Conservation (phyloP, 371 early-diverging fungal genomes). For the Apophysomyces variabilis region DNA sequence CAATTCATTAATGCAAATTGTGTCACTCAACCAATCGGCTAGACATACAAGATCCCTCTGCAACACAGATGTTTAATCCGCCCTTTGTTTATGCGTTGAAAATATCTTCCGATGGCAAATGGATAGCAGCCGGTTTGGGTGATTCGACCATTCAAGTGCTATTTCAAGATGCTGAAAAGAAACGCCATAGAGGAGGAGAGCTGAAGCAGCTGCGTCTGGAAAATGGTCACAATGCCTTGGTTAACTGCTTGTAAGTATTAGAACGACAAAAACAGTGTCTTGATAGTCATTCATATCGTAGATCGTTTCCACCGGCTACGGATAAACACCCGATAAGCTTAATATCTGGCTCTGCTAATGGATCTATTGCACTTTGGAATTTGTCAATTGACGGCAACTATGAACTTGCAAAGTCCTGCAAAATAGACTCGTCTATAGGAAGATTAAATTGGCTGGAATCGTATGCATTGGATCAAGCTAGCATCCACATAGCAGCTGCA, state of each 20-base stretch:
- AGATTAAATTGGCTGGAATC: slow-evolving; percentile 24
- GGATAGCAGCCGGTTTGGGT: slow-evolving; percentile 50
- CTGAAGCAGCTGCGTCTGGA: slow-evolving; percentile 22
- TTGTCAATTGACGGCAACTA: slow-evolving; percentile 1
- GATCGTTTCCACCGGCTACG: slow-evolving; percentile 18
- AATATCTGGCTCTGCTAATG: slow-evolving; percentile 31
- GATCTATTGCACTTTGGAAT: slow-evolving; percentile 22
- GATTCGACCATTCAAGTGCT: slow-evolving; percentile 40
- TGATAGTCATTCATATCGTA: not conserved
- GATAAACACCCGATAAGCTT: slow-evolving; percentile 17
- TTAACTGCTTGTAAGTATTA: slow-evolving; percentile 43
- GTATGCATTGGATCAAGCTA: slow-evolving; percentile 6
- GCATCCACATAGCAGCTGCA: slow-evolving; percentile 18
- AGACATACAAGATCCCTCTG: slow-evolving; percentile 36
- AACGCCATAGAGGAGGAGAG: slow-evolving; percentile 17
- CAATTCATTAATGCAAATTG: not conserved
- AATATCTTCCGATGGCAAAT: slow-evolving; percentile 32
- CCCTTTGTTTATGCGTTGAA: slow-evolving; percentile 50
- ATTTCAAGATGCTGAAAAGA: slow-evolving; percentile 18
- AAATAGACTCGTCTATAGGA: slow-evolving; percentile 18
- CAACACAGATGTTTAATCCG: slow-evolving; percentile 54
- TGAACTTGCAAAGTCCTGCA: slow-evolving; percentile 4
- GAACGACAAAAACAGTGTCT: not conserved
- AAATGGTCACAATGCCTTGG: slow-evolving; percentile 42
- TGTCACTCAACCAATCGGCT: slow-evolving; percentile 4